These are phyloP conservation scores for Rhizopogon rudus DNA, from an alignment of 768 basidiomycete species.

Conservation along the genomic window DNA sequence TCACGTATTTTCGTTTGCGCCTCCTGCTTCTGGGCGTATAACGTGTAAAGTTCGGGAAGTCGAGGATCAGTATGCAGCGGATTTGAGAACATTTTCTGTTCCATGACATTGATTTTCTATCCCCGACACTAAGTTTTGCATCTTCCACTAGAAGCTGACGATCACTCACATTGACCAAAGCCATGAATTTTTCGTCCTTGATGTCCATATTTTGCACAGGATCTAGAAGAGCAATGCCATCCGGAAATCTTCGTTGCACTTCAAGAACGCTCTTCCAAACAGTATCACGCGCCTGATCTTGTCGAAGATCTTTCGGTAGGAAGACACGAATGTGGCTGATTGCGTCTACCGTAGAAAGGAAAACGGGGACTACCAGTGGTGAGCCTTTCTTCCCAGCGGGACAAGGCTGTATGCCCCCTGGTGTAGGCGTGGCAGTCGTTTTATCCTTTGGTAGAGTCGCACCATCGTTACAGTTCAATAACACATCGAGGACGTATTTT, in stretches of 20 bases:
- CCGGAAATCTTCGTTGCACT: slow-evolving; percentile 86
- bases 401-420: slow-evolving; percentile 75
- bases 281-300: slow-evolving; percentile 69
- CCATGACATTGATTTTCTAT: slow-evolving; percentile 90
- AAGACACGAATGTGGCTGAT: slow-evolving; percentile 85
- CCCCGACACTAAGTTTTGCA: background rate
- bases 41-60: slow-evolving; percentile 75
- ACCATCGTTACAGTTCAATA: slow-evolving; percentile 73
- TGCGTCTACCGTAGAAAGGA: slow-evolving; percentile 81
- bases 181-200: slow-evolving; percentile 88
- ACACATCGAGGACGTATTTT: slow-evolving; percentile 90
- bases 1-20: slow-evolving; percentile 64
- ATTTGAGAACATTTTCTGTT: slow-evolving; percentile 77
- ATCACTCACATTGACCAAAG: slow-evolving; percentile 66
- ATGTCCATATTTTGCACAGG: slow-evolving; percentile 95
- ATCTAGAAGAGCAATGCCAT: slow-evolving; percentile 83
- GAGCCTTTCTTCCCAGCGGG: slow-evolving; percentile 65
- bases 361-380: slow-evolving; percentile 82
- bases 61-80: slow-evolving; percentile 75
- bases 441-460: slow-evolving; percentile 57
- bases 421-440: slow-evolving; percentile 48
- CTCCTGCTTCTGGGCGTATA: slow-evolving; percentile 74
- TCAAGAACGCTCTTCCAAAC: slow-evolving; percentile 89
- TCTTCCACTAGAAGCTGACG: background rate
- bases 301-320: slow-evolving; percentile 86